Evolutionary conservation across 2,329 filamentous ascomycete genomes (phyloP), one percentile per base, ranked within the genome.

Genomic region (Fusarium napiforme): DNA sequence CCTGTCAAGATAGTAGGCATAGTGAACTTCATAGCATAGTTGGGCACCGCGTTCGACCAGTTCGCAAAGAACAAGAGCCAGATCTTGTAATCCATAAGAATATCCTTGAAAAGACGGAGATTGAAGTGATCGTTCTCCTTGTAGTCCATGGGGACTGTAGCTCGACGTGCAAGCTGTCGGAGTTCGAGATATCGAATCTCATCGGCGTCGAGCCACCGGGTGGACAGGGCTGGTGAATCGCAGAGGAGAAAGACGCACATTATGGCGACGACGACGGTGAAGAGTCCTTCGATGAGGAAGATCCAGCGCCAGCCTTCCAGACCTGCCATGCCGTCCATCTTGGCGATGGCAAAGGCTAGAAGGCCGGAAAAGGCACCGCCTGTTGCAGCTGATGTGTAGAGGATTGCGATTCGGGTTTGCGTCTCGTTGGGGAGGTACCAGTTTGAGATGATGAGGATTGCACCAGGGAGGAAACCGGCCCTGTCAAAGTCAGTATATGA

Each of bases 81-180:
- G 19, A 83, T 84, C 75, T 88, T 86, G 82, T 84, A 87, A 73
- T 87, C 85, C 10, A 78, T 79, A 2, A 87, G 60, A 7, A 87
- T 85, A 11, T 81, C 80, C 12, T 81, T 72, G n/a, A 85, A 73
- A 0, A 67, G 18, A 0, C 55, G 18, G 19, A 67, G 63, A 8
- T 67, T 68, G 5, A 67, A 67, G 18, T 67, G 65, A 0, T 68
- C 55, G 21, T 62, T 62, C 15, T 62, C 65, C 64, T 67, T 67
- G 19, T 67, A 62, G 9, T 67, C 63, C 4, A 56, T 60, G 1
- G 65, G 65, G 0, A 67, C 55, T 9, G 63, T 28, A 11, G 65
- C 65, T 9, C 64, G 46, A 1, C 65, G 63, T 7, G 36, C 45
- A 0, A 67, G 64, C 7, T 67, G 65, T 10, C 65, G 64, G 0